Evolutionary conservation across 768 basidiomycete species (phyloP), one percentile per base, ranked within the genome.

Genomic region (Solioccasus polychromus): DNA sequence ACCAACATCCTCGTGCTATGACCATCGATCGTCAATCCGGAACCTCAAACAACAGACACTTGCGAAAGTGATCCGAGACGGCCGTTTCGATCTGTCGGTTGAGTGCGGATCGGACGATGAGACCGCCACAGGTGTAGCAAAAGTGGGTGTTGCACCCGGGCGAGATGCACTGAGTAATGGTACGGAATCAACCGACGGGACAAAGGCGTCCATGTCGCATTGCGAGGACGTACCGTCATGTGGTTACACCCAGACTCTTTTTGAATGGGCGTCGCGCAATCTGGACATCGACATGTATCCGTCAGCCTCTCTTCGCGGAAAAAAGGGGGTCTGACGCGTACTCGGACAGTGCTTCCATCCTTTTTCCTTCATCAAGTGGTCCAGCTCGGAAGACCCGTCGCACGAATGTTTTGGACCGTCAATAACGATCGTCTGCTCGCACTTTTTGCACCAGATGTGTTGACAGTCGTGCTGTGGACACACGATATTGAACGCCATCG

Each of bases 301-400:
- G 32, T 40, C 7, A n/a, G 4, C 11, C 14, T 15, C 11, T 4
- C 8, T 31, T 19, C 4, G 19, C 12, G 32, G 14, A 25, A 17
- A 10, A 5, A 12, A 18, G 29, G 1, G 6, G 22, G 14, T 19
- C 10, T 8, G 11, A n/a, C 9, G 52, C 70, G 39, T 52, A 69
- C 83, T 78, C 48, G 83, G 79, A 57, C 84, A 85, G 42, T 73
- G 71, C 48, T 77, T 79, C 83, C 83, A 85, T 6, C 82, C 82
- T n/a, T 70, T 63, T 53, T 67, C 50, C 29, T 64, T 58, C 77
- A 82, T 79, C 35, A 81, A 47, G 40, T 72, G 62, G 4, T 74
- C 70, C 8, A 83, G 68, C 53, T 83, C 82, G 2, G 68, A 68
- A 11, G 76, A 68, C 4, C 78, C 80, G 45, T 82, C 81, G 58